Conservation (phyloP, 305 asterid genomes). For the Caryopteris hybrid region DNA sequence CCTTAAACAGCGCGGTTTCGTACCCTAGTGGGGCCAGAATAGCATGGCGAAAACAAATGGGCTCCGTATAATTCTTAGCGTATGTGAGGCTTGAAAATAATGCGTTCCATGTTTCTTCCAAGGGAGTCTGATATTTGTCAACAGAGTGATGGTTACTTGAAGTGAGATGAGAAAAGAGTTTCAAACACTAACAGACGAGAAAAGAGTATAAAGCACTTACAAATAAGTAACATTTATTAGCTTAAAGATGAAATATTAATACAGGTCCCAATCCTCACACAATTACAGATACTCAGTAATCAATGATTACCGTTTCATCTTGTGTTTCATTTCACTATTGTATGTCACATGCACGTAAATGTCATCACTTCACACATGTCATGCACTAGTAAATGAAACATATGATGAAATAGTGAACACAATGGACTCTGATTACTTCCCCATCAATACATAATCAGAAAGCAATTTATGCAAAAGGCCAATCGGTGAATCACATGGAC, state of each 20-base stretch:
- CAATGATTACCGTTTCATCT: not conserved
- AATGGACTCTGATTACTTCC: not conserved
- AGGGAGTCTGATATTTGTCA: slow-evolving; percentile 54
- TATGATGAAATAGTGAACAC: not conserved
- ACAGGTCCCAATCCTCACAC: not conserved
- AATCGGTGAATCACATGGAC: too few species aligned
- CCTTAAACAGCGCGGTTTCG: slow-evolving; percentile 87
- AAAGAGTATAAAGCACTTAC: too few species aligned
- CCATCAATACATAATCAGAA: not conserved
- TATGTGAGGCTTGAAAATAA: slow-evolving; percentile 78
- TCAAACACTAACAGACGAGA: too few species aligned
- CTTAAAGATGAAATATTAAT: not conserved
- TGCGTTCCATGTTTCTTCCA: slow-evolving; percentile 95
- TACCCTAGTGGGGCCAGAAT: slow-evolving; percentile 85
- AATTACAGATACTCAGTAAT: not conserved
- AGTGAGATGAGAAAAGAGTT: too few species aligned
- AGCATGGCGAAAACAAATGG: slow-evolving; percentile 90
- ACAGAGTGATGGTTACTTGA: slow-evolving; percentile 4
- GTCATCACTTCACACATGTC: not conserved
- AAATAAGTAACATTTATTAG: not conserved
- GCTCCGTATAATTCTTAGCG: slow-evolving; percentile 65
- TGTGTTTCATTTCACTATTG: not conserved
- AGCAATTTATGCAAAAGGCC: too few species aligned
- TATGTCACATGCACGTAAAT: not conserved
- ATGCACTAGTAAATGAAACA: not conserved